Conservation (phyloP, 164 flowering plant species). For the Kalanchoe fedtschenkoi region DNA sequence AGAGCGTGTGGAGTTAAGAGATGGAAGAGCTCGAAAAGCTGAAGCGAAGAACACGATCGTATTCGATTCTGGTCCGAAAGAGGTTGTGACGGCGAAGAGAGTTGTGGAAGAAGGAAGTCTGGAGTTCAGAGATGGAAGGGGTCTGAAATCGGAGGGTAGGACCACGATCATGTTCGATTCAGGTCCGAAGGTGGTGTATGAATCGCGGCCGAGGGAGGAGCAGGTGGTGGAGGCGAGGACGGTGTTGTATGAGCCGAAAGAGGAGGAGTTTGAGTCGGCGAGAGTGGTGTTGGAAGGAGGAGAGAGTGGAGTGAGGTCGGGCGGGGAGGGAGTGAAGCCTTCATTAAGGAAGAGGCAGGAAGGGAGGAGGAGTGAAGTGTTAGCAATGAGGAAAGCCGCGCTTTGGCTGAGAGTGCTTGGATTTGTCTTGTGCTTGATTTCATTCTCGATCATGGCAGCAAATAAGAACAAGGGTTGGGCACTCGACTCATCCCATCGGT, state of each 20-base stretch:
- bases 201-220: not conserved
- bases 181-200: not conserved
- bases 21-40: not conserved
- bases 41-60: too few relatives aligned
- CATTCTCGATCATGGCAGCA: constrained; percentile 50
- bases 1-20: not conserved
- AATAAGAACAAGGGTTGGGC: constrained; percentile 44
- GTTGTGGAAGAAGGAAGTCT: constrained; percentile 6
- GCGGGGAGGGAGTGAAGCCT: not conserved
- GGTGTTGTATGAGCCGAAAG: not conserved
- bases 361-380: constrained; percentile 17
- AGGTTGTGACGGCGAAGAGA: not conserved
- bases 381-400: constrained; percentile 19
- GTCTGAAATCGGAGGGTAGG: constrained; percentile 2
- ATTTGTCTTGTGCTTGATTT: constrained; percentile 30
- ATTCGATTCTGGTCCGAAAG: not conserved
- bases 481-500: constrained; percentile 37
- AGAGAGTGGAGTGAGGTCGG: not conserved
- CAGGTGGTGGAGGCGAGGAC: not conserved
- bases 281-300: not conserved
- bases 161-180: not conserved
- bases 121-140: constrained; percentile 9
- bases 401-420: constrained; percentile 34
- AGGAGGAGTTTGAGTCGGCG: not conserved
- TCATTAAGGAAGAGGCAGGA: constrained; percentile 11